Base-by-base conservation (phyloP, 2,329 filamentous ascomycete species). In the Clathrospora elynae region DNA sequence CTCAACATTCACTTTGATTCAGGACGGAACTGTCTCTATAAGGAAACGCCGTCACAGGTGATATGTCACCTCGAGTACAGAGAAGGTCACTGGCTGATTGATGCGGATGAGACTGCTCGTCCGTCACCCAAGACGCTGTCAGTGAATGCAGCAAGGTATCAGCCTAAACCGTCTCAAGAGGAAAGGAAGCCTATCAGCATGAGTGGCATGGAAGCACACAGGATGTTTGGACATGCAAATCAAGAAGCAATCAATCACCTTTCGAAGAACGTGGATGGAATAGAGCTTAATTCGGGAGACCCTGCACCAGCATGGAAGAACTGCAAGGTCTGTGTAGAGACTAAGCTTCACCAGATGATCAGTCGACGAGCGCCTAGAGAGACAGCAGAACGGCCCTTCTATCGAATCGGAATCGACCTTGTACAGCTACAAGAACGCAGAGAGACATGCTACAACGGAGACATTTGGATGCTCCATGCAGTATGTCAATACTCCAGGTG, bases 1-100 rank as follows among this genome's bases (percentile, higher is more conserved):
- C 26, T 37, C 9, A 33, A 32, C 16, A 42, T 47, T 12, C 38
- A 47, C 34, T 47, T 47, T 20, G 34, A 47, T 34, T 47, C 44
- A 29, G 38, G 44, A 24, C 18, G 20, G 5, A 29, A 42, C 18
- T 42, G 32, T 11, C 44, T 47, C 7, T 47, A 47, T 18, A 16
- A 39, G 31, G 12, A 18, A 10, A 17, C 10, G 13, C 26, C 12
- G 5, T 34, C 32, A n/a, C 42, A 30, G 17, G 8, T 20, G 7
- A 10, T 47, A 16, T 32, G 25, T 16, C 19, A 42, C 17, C 28
- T 47, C 12, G 38, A 47, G 18, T 42, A 37, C 22, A 23, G 39
- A 18, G 34, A 36, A n/a, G 44, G 44, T n/a, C 38, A 47, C 38
- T 47, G 40, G 40, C 19, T 43, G 19, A 25, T 37, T n/a, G 40